Evolutionary conservation across 1,139 yeast species (phyloP).

Genomic region (Suhomyces bokatorum): DNA sequence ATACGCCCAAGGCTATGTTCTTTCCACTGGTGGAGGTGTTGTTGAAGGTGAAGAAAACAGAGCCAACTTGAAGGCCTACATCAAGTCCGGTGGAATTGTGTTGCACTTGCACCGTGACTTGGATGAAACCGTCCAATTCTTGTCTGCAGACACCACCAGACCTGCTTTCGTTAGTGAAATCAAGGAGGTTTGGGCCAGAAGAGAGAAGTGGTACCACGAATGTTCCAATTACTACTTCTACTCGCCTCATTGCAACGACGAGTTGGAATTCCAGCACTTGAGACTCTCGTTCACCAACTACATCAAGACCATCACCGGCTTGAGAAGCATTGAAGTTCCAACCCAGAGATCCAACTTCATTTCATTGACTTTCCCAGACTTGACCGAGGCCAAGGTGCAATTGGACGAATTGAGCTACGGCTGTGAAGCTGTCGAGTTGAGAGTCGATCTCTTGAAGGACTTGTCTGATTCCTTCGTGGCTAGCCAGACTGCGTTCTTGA

Average conservation of each 20-base stretch:
- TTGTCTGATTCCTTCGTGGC: constrained; percentile 58
- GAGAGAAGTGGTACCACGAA: constrained; percentile 78
- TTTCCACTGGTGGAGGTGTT: constrained; percentile 96
- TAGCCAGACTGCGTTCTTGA: constrained; percentile 69
- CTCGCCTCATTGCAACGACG: constrained; percentile 67
- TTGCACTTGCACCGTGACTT: constrained; percentile 88
- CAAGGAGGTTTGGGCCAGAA: constrained; percentile 75
- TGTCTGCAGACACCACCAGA: constrained; percentile 75
- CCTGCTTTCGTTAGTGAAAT: constrained; percentile 86
- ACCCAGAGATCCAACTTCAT: constrained; percentile 65
- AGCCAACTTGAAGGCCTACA: constrained; percentile 55
- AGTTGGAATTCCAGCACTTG: constrained; percentile 56
- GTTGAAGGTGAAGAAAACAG: constrained; percentile 80
- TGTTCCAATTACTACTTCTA: constrained; percentile 79
- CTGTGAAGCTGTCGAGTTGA: constrained; percentile 76
- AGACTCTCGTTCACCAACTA: constrained; percentile 61
- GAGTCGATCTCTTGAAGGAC: constrained; percentile 69
- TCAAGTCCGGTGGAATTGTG: constrained; percentile 67
- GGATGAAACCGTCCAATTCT: constrained; percentile 73
- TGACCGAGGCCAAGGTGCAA: constrained; percentile 44
- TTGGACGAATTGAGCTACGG: constrained; percentile 65
- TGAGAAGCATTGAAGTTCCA: constrained; percentile 45
- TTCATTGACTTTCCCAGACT: constrained; percentile 63
- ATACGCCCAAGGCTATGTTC: constrained; percentile 59
- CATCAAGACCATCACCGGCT: constrained; percentile 65